phyloP scores from a whole-genome alignment of 169 alveolate species.

The Plasmodium knowlesi region DNA sequence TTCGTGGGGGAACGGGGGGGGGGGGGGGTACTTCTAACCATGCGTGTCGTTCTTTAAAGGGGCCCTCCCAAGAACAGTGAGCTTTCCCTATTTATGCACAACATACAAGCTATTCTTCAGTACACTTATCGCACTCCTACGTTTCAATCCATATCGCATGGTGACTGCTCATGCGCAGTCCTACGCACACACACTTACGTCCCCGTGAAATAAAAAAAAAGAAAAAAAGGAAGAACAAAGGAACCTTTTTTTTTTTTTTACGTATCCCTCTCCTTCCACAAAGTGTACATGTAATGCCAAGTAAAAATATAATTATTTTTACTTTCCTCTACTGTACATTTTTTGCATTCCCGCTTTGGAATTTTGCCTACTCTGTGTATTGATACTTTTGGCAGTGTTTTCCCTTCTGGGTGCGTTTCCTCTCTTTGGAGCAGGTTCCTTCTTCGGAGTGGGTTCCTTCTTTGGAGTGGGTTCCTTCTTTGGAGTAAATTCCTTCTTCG shows the following conservation, averaged over 20 bases:
- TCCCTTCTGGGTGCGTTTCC: not conserved
- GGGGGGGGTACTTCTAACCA: not conserved
- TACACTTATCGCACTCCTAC: not conserved
- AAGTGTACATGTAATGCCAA: not conserved
- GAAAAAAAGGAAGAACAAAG: not conserved
- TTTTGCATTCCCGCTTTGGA: not conserved
- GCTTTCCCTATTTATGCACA: not conserved
- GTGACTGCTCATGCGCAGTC: not conserved
- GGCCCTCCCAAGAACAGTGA: not conserved
- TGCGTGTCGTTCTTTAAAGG: not conserved
- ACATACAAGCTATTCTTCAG: not conserved
- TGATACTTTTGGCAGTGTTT: not conserved
- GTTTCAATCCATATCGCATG: not conserved
- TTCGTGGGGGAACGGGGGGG: not conserved
- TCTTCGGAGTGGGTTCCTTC: not conserved
- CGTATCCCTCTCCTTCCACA: not conserved
- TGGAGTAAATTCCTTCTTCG: not conserved
- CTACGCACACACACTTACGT: not conserved
- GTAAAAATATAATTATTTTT: not conserved
- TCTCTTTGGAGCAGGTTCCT: not conserved
- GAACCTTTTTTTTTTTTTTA: not conserved
- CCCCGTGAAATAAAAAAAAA: too few relatives aligned
- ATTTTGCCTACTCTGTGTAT: not conserved
- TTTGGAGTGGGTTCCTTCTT: not conserved
- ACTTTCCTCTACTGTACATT: not conserved